A percentile compares a stretch with the other conserved stretches of the same genome.
Evolutionary conservation across 495 filamentous ascomycete genomes (phyloP).

Genomic region (Polyplosphaeria fusca): DNA sequence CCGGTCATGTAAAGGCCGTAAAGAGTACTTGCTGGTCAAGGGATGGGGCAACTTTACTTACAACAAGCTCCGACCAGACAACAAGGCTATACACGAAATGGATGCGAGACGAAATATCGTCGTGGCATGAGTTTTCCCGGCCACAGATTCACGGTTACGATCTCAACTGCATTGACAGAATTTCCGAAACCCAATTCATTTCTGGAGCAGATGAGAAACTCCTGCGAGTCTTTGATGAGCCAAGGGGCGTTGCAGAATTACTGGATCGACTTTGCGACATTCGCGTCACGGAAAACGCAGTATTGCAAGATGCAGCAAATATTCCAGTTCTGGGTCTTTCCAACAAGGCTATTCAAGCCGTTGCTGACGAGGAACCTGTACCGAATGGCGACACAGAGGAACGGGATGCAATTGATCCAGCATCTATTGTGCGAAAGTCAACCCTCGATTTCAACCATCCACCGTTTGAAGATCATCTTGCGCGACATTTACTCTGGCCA

Average conservation of each 20-base stretch:
- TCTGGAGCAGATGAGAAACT: conserved; percentile 98
- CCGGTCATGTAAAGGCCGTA: conserved; percentile 77
- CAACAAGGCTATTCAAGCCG: conserved; percentile 79
- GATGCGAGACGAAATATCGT: conserved; percentile 51
- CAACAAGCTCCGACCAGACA: conserved; percentile 88
- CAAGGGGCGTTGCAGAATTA: conserved; percentile 73
- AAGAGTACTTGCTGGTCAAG: conserved; percentile 81
- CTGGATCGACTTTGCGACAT: conserved; percentile 67
- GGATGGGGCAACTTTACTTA: conserved; percentile 79
- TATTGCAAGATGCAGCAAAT: conserved; percentile 79
- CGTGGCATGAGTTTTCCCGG: conserved; percentile 94
- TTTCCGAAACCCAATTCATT: conserved; percentile 71
- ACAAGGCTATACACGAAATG: conserved; percentile 90
- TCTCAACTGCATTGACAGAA: conserved; percentile 83
- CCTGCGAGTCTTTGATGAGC: conserved; percentile 89
- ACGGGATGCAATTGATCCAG: conserved; percentile 31
- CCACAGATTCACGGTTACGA: conserved; percentile 99
- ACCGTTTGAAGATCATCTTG: conserved; percentile 83
- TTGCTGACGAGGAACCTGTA: conserved; percentile 49
- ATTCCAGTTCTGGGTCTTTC: conserved; percentile 94
- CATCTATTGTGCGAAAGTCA: conserved; percentile 42
- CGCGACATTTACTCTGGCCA: conserved; percentile 90
- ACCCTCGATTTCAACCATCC: conserved; percentile 59
- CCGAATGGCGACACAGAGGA: conserved; percentile 30
- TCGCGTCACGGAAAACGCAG: conserved; percentile 35